Base-by-base conservation (phyloP, 768 basidiomycete species). In the Lyophyllum atratum region DNA sequence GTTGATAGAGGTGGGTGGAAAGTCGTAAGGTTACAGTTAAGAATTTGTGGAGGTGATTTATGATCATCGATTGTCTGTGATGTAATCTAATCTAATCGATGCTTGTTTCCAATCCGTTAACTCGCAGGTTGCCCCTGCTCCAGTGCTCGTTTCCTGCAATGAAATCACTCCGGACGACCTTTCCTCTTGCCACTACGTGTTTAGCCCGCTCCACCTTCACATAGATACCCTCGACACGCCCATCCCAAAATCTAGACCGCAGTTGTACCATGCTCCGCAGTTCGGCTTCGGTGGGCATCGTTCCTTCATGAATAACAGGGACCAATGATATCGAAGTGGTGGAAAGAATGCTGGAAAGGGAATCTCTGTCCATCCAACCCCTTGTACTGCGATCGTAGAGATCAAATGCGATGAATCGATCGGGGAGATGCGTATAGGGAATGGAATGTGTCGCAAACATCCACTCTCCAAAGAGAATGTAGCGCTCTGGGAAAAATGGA, bases 71-170 rank as follows among this genome's bases (percentile, higher is more conserved):
- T 62, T 49, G 8, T 31, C 12, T 43, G 19, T 34, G 46, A n/a
- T 58, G 17, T 48, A 58, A 66, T 65, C 63, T 64, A 60, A 68
- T 68, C 66, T 70, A 62, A 70, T 72, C 66, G 56, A 62, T 54
- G 37, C 24, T 34, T 31, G 34, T 45, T 39, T 55, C 64, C 46
- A 73, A 40, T 10, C 72, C 72, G 59, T 81, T 81, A 6, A 74
- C 55, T 28, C 68, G 66, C 14, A 80, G 37, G 31, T 67, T 70
- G 0, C 77, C 80, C 64, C 71, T 77, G 10, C 75, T 76, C 84
- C 85, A 86, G 63, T 85, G 84, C 56, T 85, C 82, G 62, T 86
- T 84, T 3, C 85, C 84, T 52, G 83, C 74, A 59, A 86, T 84
- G 59, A 86, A 85, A 65, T 85, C 84, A 10, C 76, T 75, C 24